These are phyloP conservation scores for Mycotypha africana DNA, from an alignment of 371 early-diverging fungal species.

Conservation along the genomic window DNA sequence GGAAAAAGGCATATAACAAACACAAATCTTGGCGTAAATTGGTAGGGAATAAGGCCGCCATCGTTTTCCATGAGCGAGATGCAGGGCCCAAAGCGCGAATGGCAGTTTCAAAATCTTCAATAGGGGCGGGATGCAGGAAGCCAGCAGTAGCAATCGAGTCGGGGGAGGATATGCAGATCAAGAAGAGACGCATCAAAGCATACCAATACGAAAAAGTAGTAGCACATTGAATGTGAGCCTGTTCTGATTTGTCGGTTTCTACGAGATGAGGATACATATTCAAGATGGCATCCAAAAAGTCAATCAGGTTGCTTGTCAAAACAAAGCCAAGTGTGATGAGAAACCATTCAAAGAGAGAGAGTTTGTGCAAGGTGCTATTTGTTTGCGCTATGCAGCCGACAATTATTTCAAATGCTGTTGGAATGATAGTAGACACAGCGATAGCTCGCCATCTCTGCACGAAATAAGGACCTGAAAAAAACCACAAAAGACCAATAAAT, in stretches of 20 bases:
- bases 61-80: conserved; percentile 46
- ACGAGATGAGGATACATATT: conserved; percentile 30
- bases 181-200: conserved; percentile 11
- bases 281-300: conserved; percentile 32
- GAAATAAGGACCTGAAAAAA: conserved; percentile 34
- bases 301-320: conserved; percentile 28
- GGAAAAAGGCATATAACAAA: conserved; percentile 52
- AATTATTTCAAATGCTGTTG: conserved; percentile 26
- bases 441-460: conserved; percentile 17
- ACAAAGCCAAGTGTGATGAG: conserved; percentile 32
- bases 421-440: conserved; percentile 8
- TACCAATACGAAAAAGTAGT: conserved; percentile 19
- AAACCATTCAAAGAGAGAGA: conserved; percentile 35
- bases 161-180: conserved; percentile 14
- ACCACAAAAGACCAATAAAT: conserved; percentile 15
- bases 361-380: conserved; percentile 7
- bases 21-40: conserved; percentile 45
- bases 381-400: conserved; percentile 13
- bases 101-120: conserved; percentile 24
- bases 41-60: conserved; percentile 44
- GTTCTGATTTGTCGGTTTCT: conserved; percentile 5
- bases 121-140: conserved; percentile 20
- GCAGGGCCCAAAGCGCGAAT: conserved; percentile 25
- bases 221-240: conserved; percentile 15
- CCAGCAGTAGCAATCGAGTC: too few relatives aligned